Base-by-base conservation (phyloP, 805 yeast genomes). In the Jamesozyma piceae region DNA sequence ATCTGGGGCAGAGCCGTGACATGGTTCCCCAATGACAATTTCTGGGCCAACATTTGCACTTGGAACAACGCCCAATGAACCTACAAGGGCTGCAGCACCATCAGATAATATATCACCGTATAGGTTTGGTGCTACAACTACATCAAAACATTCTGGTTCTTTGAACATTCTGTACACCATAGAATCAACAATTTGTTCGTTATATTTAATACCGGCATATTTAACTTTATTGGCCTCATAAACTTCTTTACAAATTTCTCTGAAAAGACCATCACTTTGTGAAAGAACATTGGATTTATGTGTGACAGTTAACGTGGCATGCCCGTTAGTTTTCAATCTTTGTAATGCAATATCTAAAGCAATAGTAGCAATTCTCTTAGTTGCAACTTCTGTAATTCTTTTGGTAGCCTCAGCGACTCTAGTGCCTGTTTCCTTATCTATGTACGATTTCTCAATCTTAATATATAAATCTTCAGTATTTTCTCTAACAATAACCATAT, bases 151-250 rank as follows among this genome's bases (percentile, higher is more conserved):
- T 61, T 87, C 88, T 41, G 98, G 98, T 68, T 92, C 97, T 68
- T 97, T 81, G 80, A 92, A 92, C 92, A 92, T 78, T 66, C 95
- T 78, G 78, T 92, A 92, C 44, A 92, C 98, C 98, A 92, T 92
- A 13, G 97, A 89, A 71, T 92, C 98, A 37, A 92, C 97, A 64
- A 92, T 90, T 72, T 92, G 98, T 71, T 92, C 97, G 63, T 84
- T 84, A 66, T 86, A 75, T 37, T 70, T 74, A 44, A 92, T 72
- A 10, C 75, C 61, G 28, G 71, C 71, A 65, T 75, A 89, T 55
- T 71, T 68, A 31, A 70, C 78, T 41, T 67, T 67, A 64, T 80
- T 73, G 45, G 75, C 69, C 49, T 74, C 69, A 52, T 66, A 68
- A 38, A 64, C 62, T 34, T 65, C 65, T 49, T 65, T 65, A 47